A percentile compares a stretch with the other conserved stretches of the same genome.
These are phyloP conservation scores for Monosporascus sp. DNA, from an alignment of 2,329 filamentous ascomycete genomes.

Conservation along the genomic window DNA sequence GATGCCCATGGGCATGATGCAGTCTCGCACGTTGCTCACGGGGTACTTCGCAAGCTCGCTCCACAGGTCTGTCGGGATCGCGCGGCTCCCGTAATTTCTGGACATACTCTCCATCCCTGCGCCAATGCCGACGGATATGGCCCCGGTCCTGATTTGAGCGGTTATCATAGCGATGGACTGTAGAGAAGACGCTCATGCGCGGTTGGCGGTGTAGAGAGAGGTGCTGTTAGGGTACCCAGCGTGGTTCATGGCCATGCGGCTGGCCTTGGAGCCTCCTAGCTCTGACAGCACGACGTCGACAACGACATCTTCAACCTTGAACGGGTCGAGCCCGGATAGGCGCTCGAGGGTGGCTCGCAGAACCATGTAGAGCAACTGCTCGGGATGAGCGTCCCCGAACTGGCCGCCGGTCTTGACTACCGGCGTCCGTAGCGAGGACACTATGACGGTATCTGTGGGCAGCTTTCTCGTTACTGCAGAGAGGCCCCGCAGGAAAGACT, in stretches of 20 bases:
- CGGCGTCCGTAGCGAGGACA: too few species aligned
- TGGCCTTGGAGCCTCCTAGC: slow-evolving; percentile 84
- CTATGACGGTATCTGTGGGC: too few species aligned
- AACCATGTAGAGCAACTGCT: slow-evolving; percentile 72
- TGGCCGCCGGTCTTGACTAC: too few species aligned
- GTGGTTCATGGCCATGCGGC: slow-evolving; percentile 85
- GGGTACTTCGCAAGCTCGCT: slow-evolving; percentile 60
- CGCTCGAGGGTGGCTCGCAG: slow-evolving; percentile 63
- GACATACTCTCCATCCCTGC: slow-evolving; percentile 98
- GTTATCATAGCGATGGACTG: slow-evolving; percentile 71
- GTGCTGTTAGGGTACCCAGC: slow-evolving; percentile 69
- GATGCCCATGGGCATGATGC: slow-evolving; percentile 90
- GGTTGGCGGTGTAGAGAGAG: slow-evolving; percentile 80
- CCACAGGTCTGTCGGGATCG: slow-evolving; percentile 80
- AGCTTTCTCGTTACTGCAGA: too few species aligned
- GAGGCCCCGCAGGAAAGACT: too few species aligned
- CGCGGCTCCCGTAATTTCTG: slow-evolving; percentile 75
- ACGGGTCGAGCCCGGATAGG: slow-evolving; percentile 67
- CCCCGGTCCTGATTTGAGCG: slow-evolving; percentile 66
- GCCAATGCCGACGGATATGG: slow-evolving; percentile 69
- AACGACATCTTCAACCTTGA: slow-evolving; percentile 70
- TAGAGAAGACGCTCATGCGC: slow-evolving; percentile 76
- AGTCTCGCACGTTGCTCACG: slow-evolving; percentile 70
- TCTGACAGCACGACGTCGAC: slow-evolving; percentile 88
- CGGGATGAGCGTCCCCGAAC: slow-evolving; percentile 83